Conservation (phyloP, 2,329 filamentous ascomycete species). For the Pseudonectria foliicola region DNA sequence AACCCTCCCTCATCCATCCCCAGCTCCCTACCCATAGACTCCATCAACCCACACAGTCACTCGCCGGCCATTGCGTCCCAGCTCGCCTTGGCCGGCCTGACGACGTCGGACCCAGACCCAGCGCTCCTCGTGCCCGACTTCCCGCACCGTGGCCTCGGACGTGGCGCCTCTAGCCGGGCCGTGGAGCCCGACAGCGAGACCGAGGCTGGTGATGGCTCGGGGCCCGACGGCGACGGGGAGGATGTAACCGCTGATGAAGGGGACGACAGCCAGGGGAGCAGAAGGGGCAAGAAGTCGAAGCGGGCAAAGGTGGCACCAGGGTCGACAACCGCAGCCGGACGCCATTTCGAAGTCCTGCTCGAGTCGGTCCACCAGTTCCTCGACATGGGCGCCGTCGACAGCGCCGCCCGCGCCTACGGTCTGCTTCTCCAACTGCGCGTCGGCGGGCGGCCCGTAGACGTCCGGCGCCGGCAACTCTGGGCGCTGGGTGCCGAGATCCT, state of each 20-base stretch:
- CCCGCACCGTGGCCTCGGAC: conserved; percentile 38
- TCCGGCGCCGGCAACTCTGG: conserved; percentile 67
- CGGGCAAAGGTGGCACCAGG: conserved; percentile 6
- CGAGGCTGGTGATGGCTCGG: background rate
- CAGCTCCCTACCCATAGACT: conserved; percentile 23
- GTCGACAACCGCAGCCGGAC: conserved; percentile 1
- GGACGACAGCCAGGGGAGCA: conserved; percentile 12
- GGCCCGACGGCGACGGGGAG: conserved; percentile 50
- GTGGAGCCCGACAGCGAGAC: conserved; percentile 14
- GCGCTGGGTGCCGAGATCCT: conserved; percentile 78
- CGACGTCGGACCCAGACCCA: conserved; percentile 37
- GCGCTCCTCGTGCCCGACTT: conserved; percentile 37
- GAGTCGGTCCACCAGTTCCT: conserved; percentile 67
- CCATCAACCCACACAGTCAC: conserved; percentile 51
- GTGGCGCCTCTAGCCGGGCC: conserved; percentile 1
- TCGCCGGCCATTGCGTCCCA: conserved; percentile 44
- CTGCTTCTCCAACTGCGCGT: conserved; percentile 56
- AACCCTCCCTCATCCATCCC: conserved; percentile 2
- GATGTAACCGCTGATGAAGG: conserved; percentile 60
- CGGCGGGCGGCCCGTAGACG: conserved; percentile 47
- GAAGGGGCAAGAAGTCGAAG: conserved; percentile 3
- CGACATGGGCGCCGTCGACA: conserved; percentile 59
- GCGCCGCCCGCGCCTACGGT: conserved; percentile 69
- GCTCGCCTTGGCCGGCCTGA: conserved; percentile 46
- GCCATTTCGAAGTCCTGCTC: conserved; percentile 60